A percentile compares a stretch with the other conserved stretches of the same genome.
Conservation (phyloP, 169 alveolate genomes). For the Plasmodium knowlesi region DNA sequence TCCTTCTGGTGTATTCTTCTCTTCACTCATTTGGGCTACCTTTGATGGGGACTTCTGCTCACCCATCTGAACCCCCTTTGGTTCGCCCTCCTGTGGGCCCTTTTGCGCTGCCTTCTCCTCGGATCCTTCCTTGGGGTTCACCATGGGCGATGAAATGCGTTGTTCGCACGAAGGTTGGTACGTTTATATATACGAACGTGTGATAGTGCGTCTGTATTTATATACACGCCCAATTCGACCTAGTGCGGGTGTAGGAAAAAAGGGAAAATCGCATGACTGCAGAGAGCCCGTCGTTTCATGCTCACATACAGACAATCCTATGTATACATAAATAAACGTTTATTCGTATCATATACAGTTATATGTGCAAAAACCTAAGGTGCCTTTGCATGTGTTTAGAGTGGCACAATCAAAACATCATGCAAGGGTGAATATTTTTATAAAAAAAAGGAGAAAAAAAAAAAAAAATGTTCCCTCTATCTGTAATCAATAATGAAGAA, state of each 20-base stretch:
- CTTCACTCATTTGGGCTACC: not conserved
- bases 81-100: not conserved
- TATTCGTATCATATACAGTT: not conserved
- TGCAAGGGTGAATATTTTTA: not conserved
- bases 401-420: not conserved
- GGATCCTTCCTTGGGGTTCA: not conserved
- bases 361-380: not conserved
- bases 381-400: not conserved
- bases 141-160: not conserved
- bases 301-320: not conserved
- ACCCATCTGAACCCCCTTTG: not conserved
- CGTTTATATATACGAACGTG: constrained; percentile 4
- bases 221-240: not conserved
- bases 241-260: not conserved
- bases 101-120: not conserved
- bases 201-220: not conserved
- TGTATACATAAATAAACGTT: not conserved
- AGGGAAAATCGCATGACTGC: not conserved
- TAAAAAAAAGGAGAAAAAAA: not conserved
- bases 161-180: not conserved
- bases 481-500: not conserved
- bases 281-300: not conserved
- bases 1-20: not conserved
- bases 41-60: too few species aligned
- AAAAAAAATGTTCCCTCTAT: not conserved